These are phyloP conservation scores for Verbena officinalis DNA, from an alignment of 257 asterid genomes.

Conservation along the genomic window DNA sequence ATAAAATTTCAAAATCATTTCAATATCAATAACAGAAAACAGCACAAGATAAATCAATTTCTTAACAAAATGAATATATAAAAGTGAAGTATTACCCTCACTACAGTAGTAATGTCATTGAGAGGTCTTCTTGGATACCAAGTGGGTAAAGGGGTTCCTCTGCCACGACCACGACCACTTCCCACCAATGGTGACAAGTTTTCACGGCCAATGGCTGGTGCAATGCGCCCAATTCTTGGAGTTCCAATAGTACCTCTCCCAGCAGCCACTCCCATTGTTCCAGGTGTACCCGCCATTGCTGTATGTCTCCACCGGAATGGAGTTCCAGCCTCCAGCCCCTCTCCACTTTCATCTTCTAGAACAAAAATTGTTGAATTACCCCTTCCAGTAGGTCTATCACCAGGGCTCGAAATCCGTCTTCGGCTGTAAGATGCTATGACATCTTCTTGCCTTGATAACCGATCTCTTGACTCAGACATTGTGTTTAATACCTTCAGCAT, in stretches of 20 bases:
- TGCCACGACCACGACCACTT: constrained; percentile 51
- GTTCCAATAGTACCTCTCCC: constrained; percentile 34
- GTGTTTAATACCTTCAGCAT: constrained; percentile 23
- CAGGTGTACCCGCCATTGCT: constrained; percentile 42
- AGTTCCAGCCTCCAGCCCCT: constrained; percentile 31
- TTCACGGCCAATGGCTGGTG: constrained; percentile 39
- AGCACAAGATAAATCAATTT: background rate
- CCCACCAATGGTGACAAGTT: constrained; percentile 43
- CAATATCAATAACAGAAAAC: background rate
- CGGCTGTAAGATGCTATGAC: constrained; percentile 41
- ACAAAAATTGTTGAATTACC: constrained; percentile 31
- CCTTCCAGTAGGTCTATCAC: constrained; percentile 29
- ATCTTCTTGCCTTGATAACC: constrained; percentile 50
- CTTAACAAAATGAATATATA: background rate
- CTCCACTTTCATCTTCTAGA: constrained; percentile 44
- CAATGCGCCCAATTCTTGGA: constrained; percentile 40
- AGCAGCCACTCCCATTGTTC: constrained; percentile 26
- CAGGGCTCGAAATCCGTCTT: constrained; percentile 35
- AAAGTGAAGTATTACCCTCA: constrained; percentile 27
- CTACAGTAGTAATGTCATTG: constrained; percentile 38
- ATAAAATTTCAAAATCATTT: background rate
- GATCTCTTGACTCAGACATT: constrained; percentile 75
- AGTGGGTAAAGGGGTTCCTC: constrained; percentile 34
- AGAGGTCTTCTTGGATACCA: constrained; percentile 53
- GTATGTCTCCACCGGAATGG: constrained; percentile 57